Conservation (phyloP, 257 asterid genomes). For the Galeopsis tetrahit region DNA sequence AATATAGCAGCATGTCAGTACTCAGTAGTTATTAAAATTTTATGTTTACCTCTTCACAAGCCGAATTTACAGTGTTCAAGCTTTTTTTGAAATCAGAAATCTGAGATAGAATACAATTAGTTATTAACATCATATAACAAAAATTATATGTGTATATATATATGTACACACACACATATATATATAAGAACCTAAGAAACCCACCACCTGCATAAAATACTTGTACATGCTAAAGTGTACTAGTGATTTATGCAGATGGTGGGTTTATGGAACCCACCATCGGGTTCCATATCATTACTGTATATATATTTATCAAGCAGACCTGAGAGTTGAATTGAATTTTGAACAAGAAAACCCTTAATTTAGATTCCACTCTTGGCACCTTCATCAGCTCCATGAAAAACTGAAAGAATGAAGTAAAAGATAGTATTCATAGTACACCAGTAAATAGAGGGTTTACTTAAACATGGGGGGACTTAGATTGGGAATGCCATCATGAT, state of each 20-base stretch:
- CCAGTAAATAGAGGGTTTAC: constrained; percentile 5
- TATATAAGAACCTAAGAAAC: not conserved
- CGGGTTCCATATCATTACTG: too few relatives aligned
- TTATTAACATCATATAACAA: constrained; percentile 21
- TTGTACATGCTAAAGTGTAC: too few relatives aligned
- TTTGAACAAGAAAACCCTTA: constrained; percentile 95
- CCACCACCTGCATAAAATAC: too few relatives aligned
- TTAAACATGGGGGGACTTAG: constrained; percentile 7
- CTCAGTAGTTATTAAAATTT: constrained; percentile 16
- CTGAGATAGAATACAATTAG: constrained; percentile 54
- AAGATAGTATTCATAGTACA: constrained; percentile 21
- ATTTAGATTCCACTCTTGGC: constrained; percentile 96
- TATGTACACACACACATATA: not conserved
- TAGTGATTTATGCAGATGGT: too few relatives aligned
- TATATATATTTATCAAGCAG: constrained; percentile 33
- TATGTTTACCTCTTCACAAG: constrained; percentile 90
- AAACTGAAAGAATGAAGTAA: constrained; percentile 65
- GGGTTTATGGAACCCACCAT: too few relatives aligned
- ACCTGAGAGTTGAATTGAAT: constrained; percentile 96
- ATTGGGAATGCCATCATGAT: constrained; percentile 10
- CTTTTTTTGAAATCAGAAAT: constrained; percentile 80
- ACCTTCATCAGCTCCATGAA: constrained; percentile 99
- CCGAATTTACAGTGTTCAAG: constrained; percentile 79
- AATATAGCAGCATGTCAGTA: constrained; percentile 20
- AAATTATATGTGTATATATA: constrained; percentile 28